Conservation (phyloP, 371 early-diverging fungal genomes). For the Mucor piriformis region DNA sequence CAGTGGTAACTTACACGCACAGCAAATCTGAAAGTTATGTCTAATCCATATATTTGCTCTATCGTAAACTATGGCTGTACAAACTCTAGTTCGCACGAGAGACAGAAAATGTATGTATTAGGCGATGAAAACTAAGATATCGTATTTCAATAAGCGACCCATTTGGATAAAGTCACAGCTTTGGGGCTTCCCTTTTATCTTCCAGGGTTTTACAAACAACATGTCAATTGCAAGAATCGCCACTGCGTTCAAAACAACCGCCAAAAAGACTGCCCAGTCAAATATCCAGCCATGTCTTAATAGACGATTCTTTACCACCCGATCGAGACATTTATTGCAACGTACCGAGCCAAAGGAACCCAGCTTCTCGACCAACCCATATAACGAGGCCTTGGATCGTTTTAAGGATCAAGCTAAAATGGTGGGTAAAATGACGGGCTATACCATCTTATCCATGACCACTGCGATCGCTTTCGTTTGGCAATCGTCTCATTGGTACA, state of each 20-base stretch:
- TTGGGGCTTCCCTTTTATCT: neutral
- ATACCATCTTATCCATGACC: conserved; percentile 31
- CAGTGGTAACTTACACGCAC: too few species aligned
- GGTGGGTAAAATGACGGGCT: conserved; percentile 38
- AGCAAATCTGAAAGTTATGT: too few species aligned
- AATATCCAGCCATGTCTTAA: neutral
- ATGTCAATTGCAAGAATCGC: neutral
- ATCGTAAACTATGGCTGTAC: too few species aligned
- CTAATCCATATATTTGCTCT: too few species aligned
- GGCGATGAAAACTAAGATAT: too few species aligned
- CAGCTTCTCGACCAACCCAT: conserved; percentile 41
- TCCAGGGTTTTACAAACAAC: neutral
- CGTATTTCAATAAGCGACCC: neutral
- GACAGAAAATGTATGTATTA: neutral
- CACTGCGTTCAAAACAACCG: neutral
- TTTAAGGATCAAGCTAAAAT: conserved; percentile 35
- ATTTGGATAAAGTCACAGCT: too few species aligned
- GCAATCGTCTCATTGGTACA: conserved; percentile 54
- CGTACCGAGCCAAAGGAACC: neutral
- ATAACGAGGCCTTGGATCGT: conserved; percentile 26
- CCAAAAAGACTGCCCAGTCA: neutral
- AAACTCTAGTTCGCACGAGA: too few species aligned
- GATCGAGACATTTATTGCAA: neutral
- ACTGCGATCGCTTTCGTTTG: conserved; percentile 36
- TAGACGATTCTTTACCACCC: neutral